These are phyloP conservation scores for Colletotrichum sojae DNA, from an alignment of 2,329 filamentous ascomycete species.

Conservation along the genomic window DNA sequence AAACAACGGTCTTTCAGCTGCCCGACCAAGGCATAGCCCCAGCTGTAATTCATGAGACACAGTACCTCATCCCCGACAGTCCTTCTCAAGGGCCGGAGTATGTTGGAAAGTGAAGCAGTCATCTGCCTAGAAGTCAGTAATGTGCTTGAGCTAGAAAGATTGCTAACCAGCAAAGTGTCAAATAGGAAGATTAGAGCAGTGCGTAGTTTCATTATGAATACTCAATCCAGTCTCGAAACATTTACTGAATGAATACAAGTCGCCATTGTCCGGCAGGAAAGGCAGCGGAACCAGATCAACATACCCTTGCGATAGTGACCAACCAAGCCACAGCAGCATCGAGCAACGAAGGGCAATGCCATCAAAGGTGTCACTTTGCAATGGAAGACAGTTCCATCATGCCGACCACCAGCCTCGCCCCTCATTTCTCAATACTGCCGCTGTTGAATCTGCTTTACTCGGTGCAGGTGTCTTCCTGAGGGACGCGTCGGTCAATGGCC, in stretches of 20 bases:
- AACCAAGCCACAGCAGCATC: background rate
- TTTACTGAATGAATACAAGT: conserved; percentile 42
- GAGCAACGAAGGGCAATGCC: background rate
- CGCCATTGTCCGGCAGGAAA: conserved; percentile 33
- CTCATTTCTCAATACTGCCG: background rate
- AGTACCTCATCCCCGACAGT: fast-evolving
- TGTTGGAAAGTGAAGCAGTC: conserved; percentile 2
- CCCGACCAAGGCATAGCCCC: background rate
- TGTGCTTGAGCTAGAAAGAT: background rate
- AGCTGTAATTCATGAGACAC: background rate
- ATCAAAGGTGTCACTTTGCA: background rate
- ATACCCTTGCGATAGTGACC: conserved; percentile 9
- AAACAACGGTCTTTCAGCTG: background rate
- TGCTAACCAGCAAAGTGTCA: background rate
- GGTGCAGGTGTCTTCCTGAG: conserved; percentile 34
- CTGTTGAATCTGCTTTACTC: background rate
- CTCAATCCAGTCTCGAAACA: conserved; percentile 59
- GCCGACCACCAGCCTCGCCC: background rate
- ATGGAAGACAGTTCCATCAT: background rate
- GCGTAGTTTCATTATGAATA: conserved; percentile 50
- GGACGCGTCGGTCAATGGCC: conserved; percentile 30
- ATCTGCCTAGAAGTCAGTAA: conserved; percentile 9
- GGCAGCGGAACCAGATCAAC: background rate
- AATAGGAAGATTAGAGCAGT: conserved; percentile 7
- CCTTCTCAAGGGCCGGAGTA: no score